phyloP scores from a whole-genome alignment of 441 rosid species.

The Euphorbia schlechtendalii region DNA sequence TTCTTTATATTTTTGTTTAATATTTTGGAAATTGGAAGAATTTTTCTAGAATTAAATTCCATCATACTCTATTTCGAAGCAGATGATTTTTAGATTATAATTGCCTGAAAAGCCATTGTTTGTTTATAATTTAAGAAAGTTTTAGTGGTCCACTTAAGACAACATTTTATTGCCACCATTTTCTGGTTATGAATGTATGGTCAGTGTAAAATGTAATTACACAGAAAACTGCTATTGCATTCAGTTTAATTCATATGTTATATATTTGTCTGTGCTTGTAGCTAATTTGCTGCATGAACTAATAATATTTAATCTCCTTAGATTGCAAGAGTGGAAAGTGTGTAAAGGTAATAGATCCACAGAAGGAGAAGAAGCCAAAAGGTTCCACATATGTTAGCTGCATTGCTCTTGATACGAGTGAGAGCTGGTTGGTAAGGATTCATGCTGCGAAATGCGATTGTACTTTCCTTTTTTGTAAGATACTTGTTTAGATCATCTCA shows the following conservation, averaged over 20 bases:
- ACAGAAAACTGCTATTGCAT: not conserved
- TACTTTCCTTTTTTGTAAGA: not conserved
- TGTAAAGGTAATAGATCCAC: constrained; percentile 49
- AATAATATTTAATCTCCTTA: constrained; percentile 27
- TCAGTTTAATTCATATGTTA: not conserved
- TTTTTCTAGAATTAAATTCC: not conserved
- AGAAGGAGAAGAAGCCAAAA: constrained; percentile 40
- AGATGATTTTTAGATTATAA: not conserved
- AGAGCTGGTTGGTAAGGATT: constrained; percentile 95
- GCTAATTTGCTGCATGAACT: constrained; percentile 19
- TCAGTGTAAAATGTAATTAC: not conserved
- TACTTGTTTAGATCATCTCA: not conserved
- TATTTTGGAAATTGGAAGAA: not conserved
- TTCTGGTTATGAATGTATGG: not conserved
- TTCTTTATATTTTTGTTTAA: not conserved
- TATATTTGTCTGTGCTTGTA: too few relatives aligned
- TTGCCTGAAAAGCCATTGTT: constrained; percentile 3
- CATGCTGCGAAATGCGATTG: constrained; percentile 12
- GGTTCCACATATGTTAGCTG: constrained; percentile 48
- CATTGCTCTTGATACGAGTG: constrained; percentile 87
- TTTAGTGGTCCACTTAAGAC: not conserved
- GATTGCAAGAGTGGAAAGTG: constrained; percentile 94
- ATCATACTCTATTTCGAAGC: not conserved
- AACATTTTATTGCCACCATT: not conserved
- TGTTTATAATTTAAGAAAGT: not conserved